A percentile compares a stretch with the other conserved stretches of the same genome.
Evolutionary conservation across 2,329 filamentous ascomycete species (phyloP).

Genomic region (Tolypocladium pustulatum): DNA sequence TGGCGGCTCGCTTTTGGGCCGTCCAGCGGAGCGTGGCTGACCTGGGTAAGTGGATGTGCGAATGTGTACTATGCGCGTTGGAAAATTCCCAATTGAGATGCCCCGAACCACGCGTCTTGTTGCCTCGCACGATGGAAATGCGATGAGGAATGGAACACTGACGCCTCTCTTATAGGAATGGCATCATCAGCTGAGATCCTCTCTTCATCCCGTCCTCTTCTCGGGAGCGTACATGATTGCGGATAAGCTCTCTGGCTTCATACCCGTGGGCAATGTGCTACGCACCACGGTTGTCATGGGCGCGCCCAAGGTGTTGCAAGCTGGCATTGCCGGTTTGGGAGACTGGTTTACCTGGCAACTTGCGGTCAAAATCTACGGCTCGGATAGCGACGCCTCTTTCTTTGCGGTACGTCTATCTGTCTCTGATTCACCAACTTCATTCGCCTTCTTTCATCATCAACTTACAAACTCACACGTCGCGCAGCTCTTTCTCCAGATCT

Average conservation of each 20-base stretch:
- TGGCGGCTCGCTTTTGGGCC: constrained; percentile 80
- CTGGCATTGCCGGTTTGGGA: constrained; percentile 61
- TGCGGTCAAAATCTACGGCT: constrained; percentile 62
- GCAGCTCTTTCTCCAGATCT: constrained; percentile 26
- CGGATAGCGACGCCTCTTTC: constrained; percentile 50
- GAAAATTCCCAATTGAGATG: constrained; percentile 5
- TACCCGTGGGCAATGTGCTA: constrained; percentile 42
- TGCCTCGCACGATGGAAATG: neutral
- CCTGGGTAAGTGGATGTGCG: constrained; percentile 58
- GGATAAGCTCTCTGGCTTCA: constrained; percentile 41
- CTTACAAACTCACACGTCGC: neutral
- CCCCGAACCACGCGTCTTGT: neutral
- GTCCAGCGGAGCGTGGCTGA: constrained; percentile 77
- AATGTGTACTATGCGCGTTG: too few relatives aligned
- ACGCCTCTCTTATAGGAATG: constrained; percentile 60
- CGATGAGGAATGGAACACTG: constrained; percentile 2
- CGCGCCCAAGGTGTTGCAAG: constrained; percentile 67
- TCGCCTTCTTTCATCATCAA: neutral
- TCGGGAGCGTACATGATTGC: constrained; percentile 59
- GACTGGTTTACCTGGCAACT: constrained; percentile 88
- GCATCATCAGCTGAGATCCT: constrained; percentile 77
- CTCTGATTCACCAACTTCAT: neutral
- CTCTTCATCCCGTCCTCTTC: constrained; percentile 83
- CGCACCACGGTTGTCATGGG: constrained; percentile 59
- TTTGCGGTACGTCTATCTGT: constrained; percentile 45